phyloP scores from a whole-genome alignment of 352 stramenopile genomes.

The Globisporangium radiosum region DNA sequence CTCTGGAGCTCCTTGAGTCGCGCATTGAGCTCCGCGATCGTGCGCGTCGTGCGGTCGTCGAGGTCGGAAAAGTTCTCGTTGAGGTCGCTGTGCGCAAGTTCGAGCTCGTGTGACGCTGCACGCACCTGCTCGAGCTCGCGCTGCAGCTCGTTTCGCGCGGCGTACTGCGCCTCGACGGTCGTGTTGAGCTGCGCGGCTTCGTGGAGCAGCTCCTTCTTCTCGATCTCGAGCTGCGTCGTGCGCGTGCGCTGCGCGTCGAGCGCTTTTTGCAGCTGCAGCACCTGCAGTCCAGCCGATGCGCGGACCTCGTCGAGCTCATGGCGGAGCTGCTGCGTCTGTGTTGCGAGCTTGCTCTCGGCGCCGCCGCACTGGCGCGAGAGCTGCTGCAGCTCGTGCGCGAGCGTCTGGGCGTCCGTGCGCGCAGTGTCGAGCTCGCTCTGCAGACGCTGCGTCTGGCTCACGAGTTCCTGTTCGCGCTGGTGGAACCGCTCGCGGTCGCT shows the following conservation, averaged over 20 bases:
- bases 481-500: conserved; percentile 28
- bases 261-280: conserved; percentile 53
- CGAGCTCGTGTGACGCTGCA: conserved; percentile 34
- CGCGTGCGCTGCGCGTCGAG: conserved; percentile 41
- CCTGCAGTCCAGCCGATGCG: conserved; percentile 24
- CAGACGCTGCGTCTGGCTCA: conserved; percentile 20
- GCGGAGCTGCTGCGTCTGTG: conserved; percentile 34
- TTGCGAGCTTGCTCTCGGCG: conserved; percentile 30
- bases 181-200: conserved; percentile 58
- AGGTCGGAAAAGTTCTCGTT: conserved; percentile 50
- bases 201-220: conserved; percentile 60
- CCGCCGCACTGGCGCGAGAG: conserved; percentile 32
- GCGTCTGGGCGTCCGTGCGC: conserved; percentile 30
- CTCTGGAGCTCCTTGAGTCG: conserved; percentile 25
- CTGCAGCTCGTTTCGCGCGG: conserved; percentile 43
- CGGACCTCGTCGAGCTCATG: conserved; percentile 48
- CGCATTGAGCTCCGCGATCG: conserved; percentile 30
- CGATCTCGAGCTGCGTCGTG: conserved; percentile 39
- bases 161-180: conserved; percentile 47
- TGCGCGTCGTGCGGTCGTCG: conserved; percentile 23
- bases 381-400: conserved; percentile 48
- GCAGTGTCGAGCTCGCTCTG: conserved; percentile 33
- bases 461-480: conserved; percentile 37
- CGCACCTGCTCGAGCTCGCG: conserved; percentile 54
- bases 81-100: conserved; percentile 45